Percentiles rank a stretch among this genome's conserved stretches.
Evolutionary conservation across 129 eudicot genomes (phyloP).

Genomic region (Daucus carota): DNA sequence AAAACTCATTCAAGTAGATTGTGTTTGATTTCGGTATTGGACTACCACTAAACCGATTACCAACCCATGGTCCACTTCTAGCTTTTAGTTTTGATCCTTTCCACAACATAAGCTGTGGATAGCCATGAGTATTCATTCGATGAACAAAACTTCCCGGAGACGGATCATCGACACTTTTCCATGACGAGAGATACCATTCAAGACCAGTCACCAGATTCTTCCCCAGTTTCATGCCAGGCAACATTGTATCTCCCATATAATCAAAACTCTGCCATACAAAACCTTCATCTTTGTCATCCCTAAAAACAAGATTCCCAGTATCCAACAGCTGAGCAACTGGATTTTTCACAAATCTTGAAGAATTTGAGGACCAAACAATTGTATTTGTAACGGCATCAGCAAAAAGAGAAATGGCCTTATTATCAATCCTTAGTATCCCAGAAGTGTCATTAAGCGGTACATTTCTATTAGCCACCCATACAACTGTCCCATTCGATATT

Average conservation of each 20-base stretch:
- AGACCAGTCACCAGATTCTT: neutral
- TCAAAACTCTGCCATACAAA: slow-evolving; percentile 5
- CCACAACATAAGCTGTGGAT: slow-evolving; percentile 1
- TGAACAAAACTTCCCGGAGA: neutral
- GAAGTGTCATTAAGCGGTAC: neutral
- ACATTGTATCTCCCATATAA: neutral
- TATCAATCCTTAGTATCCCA: neutral
- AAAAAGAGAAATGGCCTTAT: neutral
- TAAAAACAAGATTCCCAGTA: slow-evolving; percentile 8
- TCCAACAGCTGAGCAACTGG: slow-evolving; percentile 8
- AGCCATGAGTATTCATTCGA: neutral
- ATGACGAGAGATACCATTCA: neutral
- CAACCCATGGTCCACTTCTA: slow-evolving; percentile 10
- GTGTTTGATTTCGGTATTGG: neutral
- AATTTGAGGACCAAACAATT: neutral
- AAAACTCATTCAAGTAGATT: neutral
- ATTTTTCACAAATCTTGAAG: neutral
- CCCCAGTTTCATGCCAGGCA: slow-evolving; percentile 3
- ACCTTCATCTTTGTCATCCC: neutral
- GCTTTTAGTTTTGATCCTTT: neutral
- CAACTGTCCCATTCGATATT: neutral
- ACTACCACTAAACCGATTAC: slow-evolving; percentile 8
- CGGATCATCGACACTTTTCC: slow-evolving; percentile 10
- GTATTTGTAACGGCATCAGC: neutral
- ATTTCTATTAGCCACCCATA: slow-evolving; percentile 8